Evolutionary conservation across 2,329 filamentous ascomycete species (phyloP), one percentile per base, ranked within the genome.

Genomic region (Myriosclerotinia duriaeana): DNA sequence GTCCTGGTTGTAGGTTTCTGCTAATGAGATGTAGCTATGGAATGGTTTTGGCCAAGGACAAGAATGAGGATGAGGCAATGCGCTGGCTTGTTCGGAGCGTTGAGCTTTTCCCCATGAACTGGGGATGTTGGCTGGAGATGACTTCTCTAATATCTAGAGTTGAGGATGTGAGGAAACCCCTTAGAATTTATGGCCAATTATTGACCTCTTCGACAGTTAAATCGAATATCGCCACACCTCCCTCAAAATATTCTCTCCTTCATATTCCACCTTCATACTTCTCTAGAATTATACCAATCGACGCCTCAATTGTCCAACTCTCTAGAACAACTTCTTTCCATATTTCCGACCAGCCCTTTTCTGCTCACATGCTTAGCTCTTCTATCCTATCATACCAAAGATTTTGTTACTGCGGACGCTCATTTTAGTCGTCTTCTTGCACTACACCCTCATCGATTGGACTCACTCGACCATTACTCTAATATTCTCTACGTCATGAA

Each of bases 401-500:
- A 93, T 72, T 84, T 97, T 30, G 82, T 90, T 60, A 82, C 83
- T 14, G 87, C 86, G 8, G 87, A 89, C 72, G 78, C 88, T 79
- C 80, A 88, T 78, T 82, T 97, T 65, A 89, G 95, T 70, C 89
- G 93, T 70, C 83, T 94, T 52, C 84, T 99, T 20, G 91, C 96
- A 40, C 85, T 87, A 6, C 85, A 89, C 83, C 79, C 87, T 71
- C 80, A 89, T 80, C 77, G 95, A 8, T 86, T 99, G 22, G 95
- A 99, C 76, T 90, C 90, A 3, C 84, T 99, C 22, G 95, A 99
- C 74, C 91, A 96, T 75, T 99, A 97, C 78, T 97, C 93, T 46
- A 99, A 99, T 74, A 96, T 98, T 26, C 85, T 99, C 17, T 98
- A 97, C 76, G 94, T 99, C 40, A 89, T 98, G 82, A 90, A 91